Percentiles rank a stretch among this genome's conserved stretches.
Conservation (phyloP, 2,329 filamentous ascomycete species). For the Arthroderma sp. region DNA sequence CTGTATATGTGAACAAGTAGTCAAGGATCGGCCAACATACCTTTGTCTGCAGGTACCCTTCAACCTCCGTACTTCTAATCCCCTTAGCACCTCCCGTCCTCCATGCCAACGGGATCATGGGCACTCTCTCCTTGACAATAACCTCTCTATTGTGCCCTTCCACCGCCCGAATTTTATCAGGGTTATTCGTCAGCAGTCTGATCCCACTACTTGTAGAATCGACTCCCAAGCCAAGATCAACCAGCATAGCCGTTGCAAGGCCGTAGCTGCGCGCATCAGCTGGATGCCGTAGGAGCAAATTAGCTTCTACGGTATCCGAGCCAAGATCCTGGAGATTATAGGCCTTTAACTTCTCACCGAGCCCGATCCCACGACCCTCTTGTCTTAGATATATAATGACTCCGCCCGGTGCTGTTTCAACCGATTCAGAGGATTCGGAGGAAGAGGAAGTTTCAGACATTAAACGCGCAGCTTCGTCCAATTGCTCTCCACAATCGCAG, state of each 20-base stretch:
- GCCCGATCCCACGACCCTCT: constrained; percentile 87
- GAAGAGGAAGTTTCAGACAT: constrained; percentile 44
- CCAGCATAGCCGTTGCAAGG: constrained; percentile 86
- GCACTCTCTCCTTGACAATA: constrained; percentile 73
- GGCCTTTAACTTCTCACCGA: constrained; percentile 91
- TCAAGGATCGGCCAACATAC: constrained; percentile 35
- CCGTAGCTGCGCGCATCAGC: constrained; percentile 93
- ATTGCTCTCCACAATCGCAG: constrained; percentile 94
- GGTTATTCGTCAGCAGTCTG: constrained; percentile 84
- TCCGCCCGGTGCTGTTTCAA: constrained; percentile 48
- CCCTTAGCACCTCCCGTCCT: constrained; percentile 63
- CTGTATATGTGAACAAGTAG: not conserved
- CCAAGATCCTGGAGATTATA: constrained; percentile 96
- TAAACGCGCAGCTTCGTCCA: constrained; percentile 86
- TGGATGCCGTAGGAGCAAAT: constrained; percentile 76
- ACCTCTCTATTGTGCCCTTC: constrained; percentile 85
- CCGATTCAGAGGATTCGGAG: constrained; percentile 24
- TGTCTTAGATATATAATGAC: constrained; percentile 94
- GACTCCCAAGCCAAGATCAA: constrained; percentile 61
- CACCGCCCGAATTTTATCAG: constrained; percentile 87
- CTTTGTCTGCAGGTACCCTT: constrained; percentile 91
- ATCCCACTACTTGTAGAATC: constrained; percentile 51
- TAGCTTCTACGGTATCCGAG: constrained; percentile 95
- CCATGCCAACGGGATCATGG: constrained; percentile 94
- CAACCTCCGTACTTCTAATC: constrained; percentile 75